Percentiles rank a stretch among this genome's conserved stretches.
Conservation (phyloP, 2,329 filamentous ascomycete genomes). For the Harringtonia aguacate region DNA sequence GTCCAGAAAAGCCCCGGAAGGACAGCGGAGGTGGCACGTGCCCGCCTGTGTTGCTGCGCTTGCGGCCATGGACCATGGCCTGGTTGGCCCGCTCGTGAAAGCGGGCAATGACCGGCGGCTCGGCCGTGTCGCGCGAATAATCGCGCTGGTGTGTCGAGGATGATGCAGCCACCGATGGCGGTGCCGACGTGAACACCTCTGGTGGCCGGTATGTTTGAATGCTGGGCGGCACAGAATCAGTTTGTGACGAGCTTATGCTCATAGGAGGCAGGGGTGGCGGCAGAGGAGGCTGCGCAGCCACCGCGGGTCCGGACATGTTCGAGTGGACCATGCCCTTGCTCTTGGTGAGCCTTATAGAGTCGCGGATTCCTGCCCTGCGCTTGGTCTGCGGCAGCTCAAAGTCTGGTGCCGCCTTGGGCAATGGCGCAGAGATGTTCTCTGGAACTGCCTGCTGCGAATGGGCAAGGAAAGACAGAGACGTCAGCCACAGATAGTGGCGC, state of each 20-base stretch:
- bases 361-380: conserved; percentile 55
- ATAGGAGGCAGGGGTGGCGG: conserved; percentile 13
- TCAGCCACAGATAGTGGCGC: conserved; percentile 90
- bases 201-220: conserved; percentile 33
- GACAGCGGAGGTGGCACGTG: conserved; percentile 58
- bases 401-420: conserved; percentile 33
- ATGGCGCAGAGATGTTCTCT: conserved; percentile 51
- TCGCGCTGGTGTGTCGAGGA: conserved; percentile 32
- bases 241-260: conserved; percentile 15
- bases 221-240: conserved; percentile 37
- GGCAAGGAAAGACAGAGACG: conserved; percentile 85
- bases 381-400: conserved; percentile 39
- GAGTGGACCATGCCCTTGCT: conserved; percentile 31
- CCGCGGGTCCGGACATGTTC: conserved; percentile 14
- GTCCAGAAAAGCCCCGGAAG: conserved; percentile 68
- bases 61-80: conserved; percentile 56
- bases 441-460: conserved; percentile 76
- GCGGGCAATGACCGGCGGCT: conserved; percentile 61
- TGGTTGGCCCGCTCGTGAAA: conserved; percentile 42
- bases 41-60: conserved; percentile 81
- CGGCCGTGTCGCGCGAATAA: conserved; percentile 49
- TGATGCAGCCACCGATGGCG: conserved; percentile 12
- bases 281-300: conserved; percentile 4
- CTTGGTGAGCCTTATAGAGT: conserved; percentile 86
- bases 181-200: conserved; percentile 26